Conservation (phyloP, 192 early-diverging fungal genomes). For the Dispira simplex region DNA sequence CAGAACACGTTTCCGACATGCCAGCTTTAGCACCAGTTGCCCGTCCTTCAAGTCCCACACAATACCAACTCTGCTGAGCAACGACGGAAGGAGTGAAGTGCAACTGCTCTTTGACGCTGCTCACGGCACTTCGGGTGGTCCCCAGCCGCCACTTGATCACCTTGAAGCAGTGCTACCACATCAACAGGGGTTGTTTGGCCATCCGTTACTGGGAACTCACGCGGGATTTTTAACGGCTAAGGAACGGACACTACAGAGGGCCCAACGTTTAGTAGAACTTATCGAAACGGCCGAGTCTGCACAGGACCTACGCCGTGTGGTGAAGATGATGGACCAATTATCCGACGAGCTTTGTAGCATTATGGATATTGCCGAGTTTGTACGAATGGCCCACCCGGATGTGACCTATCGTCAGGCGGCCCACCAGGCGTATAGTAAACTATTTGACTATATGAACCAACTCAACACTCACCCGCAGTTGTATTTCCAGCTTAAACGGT, state of each 20-base stretch:
- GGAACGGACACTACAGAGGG: constrained; percentile 6
- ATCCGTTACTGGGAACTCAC: background rate
- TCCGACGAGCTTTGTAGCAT: constrained; percentile 81
- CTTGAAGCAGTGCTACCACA: background rate
- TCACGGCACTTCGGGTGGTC: too few relatives aligned
- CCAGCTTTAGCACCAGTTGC: too few relatives aligned
- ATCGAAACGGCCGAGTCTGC: constrained; percentile 16
- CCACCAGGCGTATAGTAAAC: constrained; percentile 49
- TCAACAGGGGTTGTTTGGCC: background rate
- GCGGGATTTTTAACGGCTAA: background rate
- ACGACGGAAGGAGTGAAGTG: too few relatives aligned
- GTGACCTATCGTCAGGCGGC: constrained; percentile 50
- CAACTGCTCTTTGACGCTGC: too few relatives aligned
- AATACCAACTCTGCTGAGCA: too few relatives aligned
- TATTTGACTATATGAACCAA: constrained; percentile 78
- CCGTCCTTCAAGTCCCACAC: too few relatives aligned
- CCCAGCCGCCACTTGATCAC: too few relatives aligned
- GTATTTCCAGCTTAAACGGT: constrained; percentile 57
- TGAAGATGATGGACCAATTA: constrained; percentile 79
- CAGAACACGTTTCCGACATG: too few relatives aligned
- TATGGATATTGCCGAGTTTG: constrained; percentile 85
- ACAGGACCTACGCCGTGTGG: constrained; percentile 47
- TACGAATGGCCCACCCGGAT: constrained; percentile 82
- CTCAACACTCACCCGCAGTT: constrained; percentile 84
- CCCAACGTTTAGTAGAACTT: constrained; percentile 17